Conservation (phyloP, 192 early-diverging fungal genomes). For the Irineochytrium annulatum region DNA sequence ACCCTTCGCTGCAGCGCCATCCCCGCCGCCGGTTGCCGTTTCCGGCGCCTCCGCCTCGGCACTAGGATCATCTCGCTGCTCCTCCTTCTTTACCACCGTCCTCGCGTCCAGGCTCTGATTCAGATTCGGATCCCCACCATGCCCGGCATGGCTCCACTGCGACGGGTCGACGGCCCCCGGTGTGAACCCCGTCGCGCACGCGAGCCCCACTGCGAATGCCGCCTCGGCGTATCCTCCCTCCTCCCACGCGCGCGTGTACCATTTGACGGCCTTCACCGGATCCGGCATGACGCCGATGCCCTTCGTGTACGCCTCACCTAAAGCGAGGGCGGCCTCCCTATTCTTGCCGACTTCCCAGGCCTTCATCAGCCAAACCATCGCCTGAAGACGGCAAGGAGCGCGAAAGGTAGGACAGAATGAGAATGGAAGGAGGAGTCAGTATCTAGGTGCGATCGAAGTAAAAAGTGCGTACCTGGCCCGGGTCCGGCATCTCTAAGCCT, state of each 20-base stretch:
- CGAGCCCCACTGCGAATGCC: conserved; percentile 24
- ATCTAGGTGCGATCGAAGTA: neutral
- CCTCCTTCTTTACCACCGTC: conserved; percentile 1
- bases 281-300: conserved; percentile 26
- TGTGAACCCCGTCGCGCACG: conserved; percentile 25
- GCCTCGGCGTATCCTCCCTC: conserved; percentile 24
- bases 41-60: neutral
- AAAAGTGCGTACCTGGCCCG: conserved; percentile 20
- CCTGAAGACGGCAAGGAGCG: no score
- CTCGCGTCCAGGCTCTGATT: conserved; percentile 15
- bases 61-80: neutral
- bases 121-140: conserved; percentile 9
- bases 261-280: conserved; percentile 27
- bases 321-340: conserved; percentile 25
- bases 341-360: conserved; percentile 21
- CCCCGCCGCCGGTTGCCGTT: neutral
- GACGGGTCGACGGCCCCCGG: conserved; percentile 25
- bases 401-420: no score
- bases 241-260: conserved; percentile 31
- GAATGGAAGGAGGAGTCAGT: neutral
- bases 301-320: conserved; percentile 23
- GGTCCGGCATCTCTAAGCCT: conserved; percentile 18
- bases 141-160: conserved; percentile 2
- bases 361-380: conserved; percentile 28
- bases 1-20: neutral